Percentiles rank a stretch among this genome's conserved stretches.
Evolutionary conservation across 2,329 filamentous ascomycete genomes (phyloP).

Genomic region (Aspergillus hortae): DNA sequence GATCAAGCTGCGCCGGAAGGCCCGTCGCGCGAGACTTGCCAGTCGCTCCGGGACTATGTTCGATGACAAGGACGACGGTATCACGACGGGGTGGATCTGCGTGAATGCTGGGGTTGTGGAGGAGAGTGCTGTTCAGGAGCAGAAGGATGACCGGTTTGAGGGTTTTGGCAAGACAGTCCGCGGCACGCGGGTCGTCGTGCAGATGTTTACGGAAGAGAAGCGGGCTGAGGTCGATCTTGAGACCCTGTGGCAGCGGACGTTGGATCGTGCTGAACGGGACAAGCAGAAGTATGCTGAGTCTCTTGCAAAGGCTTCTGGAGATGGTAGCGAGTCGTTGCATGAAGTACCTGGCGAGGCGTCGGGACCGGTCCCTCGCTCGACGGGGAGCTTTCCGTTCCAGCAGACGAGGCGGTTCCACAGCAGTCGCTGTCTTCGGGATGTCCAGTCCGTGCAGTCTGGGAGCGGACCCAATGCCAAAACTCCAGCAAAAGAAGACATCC

Average conservation of each 20-base stretch:
- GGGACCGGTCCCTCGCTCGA: slow-evolving; percentile 13
- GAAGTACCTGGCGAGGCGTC: slow-evolving; percentile 20
- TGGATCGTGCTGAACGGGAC: slow-evolving; percentile 40
- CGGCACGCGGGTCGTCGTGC: slow-evolving; percentile 63
- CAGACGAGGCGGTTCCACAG: slow-evolving; percentile 29
- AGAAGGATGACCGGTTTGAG: slow-evolving; percentile 50
- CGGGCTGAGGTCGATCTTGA: slow-evolving; percentile 65
- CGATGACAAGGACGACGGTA: slow-evolving; percentile 71
- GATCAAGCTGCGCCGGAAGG: slow-evolving; percentile 75
- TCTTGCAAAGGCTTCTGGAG: slow-evolving; percentile 16
- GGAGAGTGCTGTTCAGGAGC: slow-evolving; percentile 37
- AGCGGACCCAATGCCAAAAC: neutral
- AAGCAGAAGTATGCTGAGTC: slow-evolving; percentile 31
- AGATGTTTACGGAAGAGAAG: slow-evolving; percentile 70
- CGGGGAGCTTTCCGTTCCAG: slow-evolving; percentile 16
- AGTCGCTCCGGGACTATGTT: slow-evolving; percentile 62
- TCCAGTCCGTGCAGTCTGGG: no score
- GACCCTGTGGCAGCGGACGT: slow-evolving; percentile 55
- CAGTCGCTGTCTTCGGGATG: neutral
- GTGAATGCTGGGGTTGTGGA: slow-evolving; percentile 77
- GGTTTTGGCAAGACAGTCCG: slow-evolving; percentile 67
- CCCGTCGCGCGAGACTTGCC: slow-evolving; percentile 75
- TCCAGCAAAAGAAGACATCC: neutral
- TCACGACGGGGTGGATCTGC: slow-evolving; percentile 93
- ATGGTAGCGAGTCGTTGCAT: slow-evolving; percentile 20